Percentiles rank a stretch among this genome's conserved stretches.
Evolutionary conservation across 768 basidiomycete genomes (phyloP).

Genomic region (Strobilomyces dryophilus): DNA sequence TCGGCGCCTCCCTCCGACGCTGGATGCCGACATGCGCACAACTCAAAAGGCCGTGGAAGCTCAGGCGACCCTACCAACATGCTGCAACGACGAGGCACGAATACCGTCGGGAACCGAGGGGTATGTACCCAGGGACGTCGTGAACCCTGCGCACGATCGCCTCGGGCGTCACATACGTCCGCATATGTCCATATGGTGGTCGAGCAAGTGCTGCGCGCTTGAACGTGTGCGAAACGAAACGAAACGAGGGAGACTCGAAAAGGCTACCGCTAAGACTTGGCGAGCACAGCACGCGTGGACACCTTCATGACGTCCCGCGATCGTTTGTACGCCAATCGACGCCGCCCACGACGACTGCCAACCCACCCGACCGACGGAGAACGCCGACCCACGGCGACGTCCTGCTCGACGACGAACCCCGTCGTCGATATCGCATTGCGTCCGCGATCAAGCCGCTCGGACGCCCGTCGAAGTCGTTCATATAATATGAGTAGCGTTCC

Average conservation of each 20-base stretch:
- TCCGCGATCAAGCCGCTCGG: no score
- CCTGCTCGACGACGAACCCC: no score
- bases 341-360: no score
- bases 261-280: not conserved
- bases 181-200: no score
- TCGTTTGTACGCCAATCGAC: not conserved
- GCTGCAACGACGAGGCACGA: conserved; percentile 25
- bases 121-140: not conserved
- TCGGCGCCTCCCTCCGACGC: not conserved
- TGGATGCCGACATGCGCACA: not conserved
- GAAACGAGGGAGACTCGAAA: not conserved
- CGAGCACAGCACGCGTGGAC: no score
- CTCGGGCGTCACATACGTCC: no score
- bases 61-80: conserved; percentile 19
- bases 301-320: no score
- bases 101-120: not conserved
- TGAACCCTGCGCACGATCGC: not conserved
- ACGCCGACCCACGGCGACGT: not conserved
- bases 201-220: no score
- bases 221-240: no score
- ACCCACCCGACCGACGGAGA: not conserved
- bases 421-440: not conserved
- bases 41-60: not conserved
- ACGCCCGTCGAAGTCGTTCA: not conserved
- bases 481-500: not conserved